phyloP scores from a whole-genome alignment of 805 yeast species.

The Saccharomyces mikatae region DNA sequence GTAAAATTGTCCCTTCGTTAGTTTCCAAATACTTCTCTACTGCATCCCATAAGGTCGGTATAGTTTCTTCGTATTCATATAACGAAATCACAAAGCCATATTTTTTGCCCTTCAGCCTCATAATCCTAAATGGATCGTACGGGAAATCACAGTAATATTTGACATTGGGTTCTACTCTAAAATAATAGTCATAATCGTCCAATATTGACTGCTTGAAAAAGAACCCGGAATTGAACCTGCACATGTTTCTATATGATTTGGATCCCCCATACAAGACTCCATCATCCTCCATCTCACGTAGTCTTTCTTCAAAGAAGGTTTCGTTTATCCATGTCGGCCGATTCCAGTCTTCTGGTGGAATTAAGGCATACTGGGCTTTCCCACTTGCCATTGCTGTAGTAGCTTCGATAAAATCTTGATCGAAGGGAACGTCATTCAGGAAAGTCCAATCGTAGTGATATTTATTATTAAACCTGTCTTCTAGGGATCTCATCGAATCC shows the following conservation, averaged over 20 bases:
- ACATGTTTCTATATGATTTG: slow-evolving; percentile 76
- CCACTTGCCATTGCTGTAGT: slow-evolving; percentile 53
- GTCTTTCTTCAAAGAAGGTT: slow-evolving; percentile 40
- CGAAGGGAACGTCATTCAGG: slow-evolving; percentile 61
- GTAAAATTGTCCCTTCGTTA: slow-evolving; percentile 13
- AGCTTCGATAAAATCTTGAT: slow-evolving; percentile 48
- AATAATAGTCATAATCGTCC: slow-evolving; percentile 71
- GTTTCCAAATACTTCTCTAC: slow-evolving; percentile 50
- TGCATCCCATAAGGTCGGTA: slow-evolving; percentile 63
- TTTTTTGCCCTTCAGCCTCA: slow-evolving; percentile 61
- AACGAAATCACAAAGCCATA: slow-evolving; percentile 68
- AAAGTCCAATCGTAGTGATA: slow-evolving; percentile 70
- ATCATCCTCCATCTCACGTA: slow-evolving; percentile 36
- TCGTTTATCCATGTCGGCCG: slow-evolving; percentile 62
- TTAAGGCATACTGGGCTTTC: slow-evolving; percentile 51
- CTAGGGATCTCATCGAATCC: slow-evolving; percentile 61
- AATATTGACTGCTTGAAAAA: slow-evolving; percentile 71
- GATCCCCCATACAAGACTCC: slow-evolving; percentile 56
- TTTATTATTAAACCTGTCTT: slow-evolving; percentile 59
- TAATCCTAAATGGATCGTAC: slow-evolving; percentile 72
- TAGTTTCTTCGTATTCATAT: slow-evolving; percentile 59
- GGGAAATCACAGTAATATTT: slow-evolving; percentile 72
- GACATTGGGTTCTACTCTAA: slow-evolving; percentile 90
- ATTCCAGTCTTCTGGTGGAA: slow-evolving; percentile 66
- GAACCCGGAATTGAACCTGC: slow-evolving; percentile 83